phyloP scores from a whole-genome alignment of 2,329 filamentous ascomycete species.

The Microthyrium microscopicum region DNA sequence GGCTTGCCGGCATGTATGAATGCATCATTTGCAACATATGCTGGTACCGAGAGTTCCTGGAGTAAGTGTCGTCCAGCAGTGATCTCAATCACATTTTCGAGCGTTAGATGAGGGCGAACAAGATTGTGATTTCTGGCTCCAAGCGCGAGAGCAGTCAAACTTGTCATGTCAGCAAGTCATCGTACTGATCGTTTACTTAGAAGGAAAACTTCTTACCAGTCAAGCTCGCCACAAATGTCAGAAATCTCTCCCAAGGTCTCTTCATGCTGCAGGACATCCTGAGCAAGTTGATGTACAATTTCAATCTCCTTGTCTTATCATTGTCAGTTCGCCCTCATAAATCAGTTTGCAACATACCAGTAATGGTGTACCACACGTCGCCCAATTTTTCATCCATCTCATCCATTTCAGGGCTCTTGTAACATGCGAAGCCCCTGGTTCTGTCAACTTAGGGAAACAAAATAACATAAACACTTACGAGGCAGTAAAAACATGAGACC shows the following conservation, averaged over 20 bases:
- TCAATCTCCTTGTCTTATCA: constrained; percentile 67
- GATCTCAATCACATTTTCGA: constrained; percentile 55
- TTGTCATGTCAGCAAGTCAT: constrained; percentile 7
- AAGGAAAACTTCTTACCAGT: constrained; percentile 29
- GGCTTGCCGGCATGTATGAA: constrained; percentile 49
- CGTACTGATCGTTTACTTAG: too few relatives aligned
- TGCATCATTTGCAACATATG: constrained; percentile 73
- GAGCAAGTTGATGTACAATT: constrained; percentile 61
- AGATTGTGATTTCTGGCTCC: constrained; percentile 63
- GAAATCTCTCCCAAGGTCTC: constrained; percentile 51
- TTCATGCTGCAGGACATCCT: constrained; percentile 53
- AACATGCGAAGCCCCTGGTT: constrained; percentile 48
- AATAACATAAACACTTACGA: too few relatives aligned
- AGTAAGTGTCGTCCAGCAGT: constrained; percentile 63
- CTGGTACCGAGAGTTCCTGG: constrained; percentile 66
- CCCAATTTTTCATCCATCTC: constrained; percentile 70
- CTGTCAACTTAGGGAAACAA: constrained; percentile 3
- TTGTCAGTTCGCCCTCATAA: constrained; percentile 9
- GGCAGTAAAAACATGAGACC: too few relatives aligned
- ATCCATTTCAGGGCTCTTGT: constrained; percentile 69
- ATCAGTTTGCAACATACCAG: background rate
- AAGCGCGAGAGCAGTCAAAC: constrained; percentile 61
- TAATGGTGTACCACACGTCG: constrained; percentile 31
- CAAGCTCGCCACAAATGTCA: constrained; percentile 70
- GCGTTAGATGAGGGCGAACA: constrained; percentile 50